Base-by-base conservation (phyloP, 148 eudicot genomes). In the Polygonum maritimum region DNA sequence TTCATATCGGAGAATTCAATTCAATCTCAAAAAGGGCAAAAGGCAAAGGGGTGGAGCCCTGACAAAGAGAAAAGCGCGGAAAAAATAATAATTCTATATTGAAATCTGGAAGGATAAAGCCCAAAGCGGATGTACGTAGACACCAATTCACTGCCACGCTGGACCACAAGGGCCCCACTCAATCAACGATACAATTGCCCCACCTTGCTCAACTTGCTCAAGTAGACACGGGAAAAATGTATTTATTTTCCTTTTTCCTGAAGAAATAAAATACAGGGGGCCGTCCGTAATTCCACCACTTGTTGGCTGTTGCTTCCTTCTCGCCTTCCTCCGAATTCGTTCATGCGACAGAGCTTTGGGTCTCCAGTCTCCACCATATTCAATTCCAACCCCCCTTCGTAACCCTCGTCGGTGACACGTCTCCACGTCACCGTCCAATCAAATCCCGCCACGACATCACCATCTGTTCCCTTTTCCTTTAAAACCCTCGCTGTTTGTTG, bases 371-470 rank as follows among this genome's bases (percentile, higher is more conserved):
- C 33, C 67, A 18, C 26, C 60, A 54, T 33, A 21, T 51, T n/a
- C 63, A 44, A 44, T 19, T 21, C 63, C 7, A 57, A n/a, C 5
- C 21, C 10, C 26, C 63, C 19, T n/a, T 51, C 18, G 57, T 51
- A 51, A 57, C 63, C 69, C 69, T 31, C 39, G 69, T 12, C 69
- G 13, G 69, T 62, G 69, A 33, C 69, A 62, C 69, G 39, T 31
- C 40, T 57, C 38, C 69, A 67, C 71, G 71, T 67, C 71, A 67
- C 71, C 44, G 10, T 14, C 71, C 71, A 67, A 67, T 67, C 44
- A 1, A 38, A 67, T 67, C 44, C 44, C 19, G 41, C 44, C 71
- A 15, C 71, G 71, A 4, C 71, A 35, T 36, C 69, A 10, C 9
- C 31, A 33, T 9, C 19, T 38, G 8, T 38, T 67, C 16, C 31